phyloP scores from a whole-genome alignment of 2,329 filamentous ascomycete species.

The Clarireedia monteithiana region DNA sequence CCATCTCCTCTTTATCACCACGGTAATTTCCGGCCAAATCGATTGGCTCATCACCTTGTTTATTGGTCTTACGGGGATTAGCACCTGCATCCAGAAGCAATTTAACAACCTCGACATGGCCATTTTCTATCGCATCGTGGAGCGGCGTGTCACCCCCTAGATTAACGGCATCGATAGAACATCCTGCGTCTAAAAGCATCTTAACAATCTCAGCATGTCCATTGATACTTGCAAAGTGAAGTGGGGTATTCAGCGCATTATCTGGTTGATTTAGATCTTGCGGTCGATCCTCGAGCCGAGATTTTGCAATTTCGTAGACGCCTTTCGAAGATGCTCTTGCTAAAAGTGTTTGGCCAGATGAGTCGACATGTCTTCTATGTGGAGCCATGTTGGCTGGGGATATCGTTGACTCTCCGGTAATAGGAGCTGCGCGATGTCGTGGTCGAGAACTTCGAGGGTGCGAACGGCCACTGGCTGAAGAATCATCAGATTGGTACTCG shows the following conservation, averaged over 20 bases:
- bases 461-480: constrained; percentile 52
- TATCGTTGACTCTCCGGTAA: constrained; percentile 50
- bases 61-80: constrained; percentile 84
- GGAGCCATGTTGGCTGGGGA: constrained; percentile 61
- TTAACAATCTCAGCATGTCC: constrained; percentile 82
- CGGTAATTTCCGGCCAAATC: constrained; percentile 70
- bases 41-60: constrained; percentile 82
- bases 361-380: constrained; percentile 83
- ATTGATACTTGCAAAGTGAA: constrained; percentile 87
- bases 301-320: constrained; percentile 71
- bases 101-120: constrained; percentile 80
- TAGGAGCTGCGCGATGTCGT: constrained; percentile 47
- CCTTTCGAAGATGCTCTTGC: constrained; percentile 86
- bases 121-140: constrained; percentile 93
- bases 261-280: constrained; percentile 86
- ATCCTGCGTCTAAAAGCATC: constrained; percentile 76
- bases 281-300: constrained; percentile 62
- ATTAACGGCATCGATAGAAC: constrained; percentile 71
- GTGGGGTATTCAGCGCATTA: constrained; percentile 90
- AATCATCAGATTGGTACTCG: constrained; percentile 62
- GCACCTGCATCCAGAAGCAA: constrained; percentile 79
- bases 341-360: constrained; percentile 83
- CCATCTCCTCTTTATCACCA: constrained; percentile 45
- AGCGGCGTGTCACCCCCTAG: constrained; percentile 88
- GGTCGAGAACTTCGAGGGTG: constrained; percentile 51